Base-by-base conservation (phyloP, 148 eudicot genomes). In the Spergularia bocconei region DNA sequence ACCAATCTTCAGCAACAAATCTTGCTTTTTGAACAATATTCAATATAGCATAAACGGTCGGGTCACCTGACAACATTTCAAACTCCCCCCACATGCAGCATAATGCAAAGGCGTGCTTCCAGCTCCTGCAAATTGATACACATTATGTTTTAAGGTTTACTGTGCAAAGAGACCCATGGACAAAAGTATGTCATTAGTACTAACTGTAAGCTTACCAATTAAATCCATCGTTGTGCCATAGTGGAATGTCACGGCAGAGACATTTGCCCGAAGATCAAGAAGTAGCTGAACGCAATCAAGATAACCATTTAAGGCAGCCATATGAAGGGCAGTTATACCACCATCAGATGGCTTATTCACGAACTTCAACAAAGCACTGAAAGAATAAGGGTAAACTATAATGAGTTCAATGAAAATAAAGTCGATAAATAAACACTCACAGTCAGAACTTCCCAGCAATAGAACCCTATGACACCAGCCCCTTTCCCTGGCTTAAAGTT, bases 61-160 rank as follows among this genome's bases (percentile, higher is more conserved):
- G 58, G 25, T 83, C 58, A 85, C 99, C 97, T 95, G 99, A 76
- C 96, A 90, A 80, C 99, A 92, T 79, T 95, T 95, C 71, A 90
- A 71, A 80, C 90, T 92, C 59, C 99, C 99, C 52, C 99, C 99
- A 82, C 94, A 95, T 71, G 99, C 99, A 84, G 97, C 99, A 87
- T 95, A 95, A 83, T 95, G 99, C 90, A 95, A 87, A 68, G 99
- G 97, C 70, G 97, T 89, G 84, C 99, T 95, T 67, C 99, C 99
- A 78, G 99, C 93, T 78, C 99, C 99, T 95, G 76, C 25, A 77
- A 67, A 58, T 73, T 17, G 10, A 58, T 25, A 1, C 6, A 58
- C 23, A 16, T 59, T 56, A 62, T 41, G 19, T 54, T 70, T 47
- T 41, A 11, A 69, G 38, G 25, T 6, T 50, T 48, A 14, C 11